Evolutionary conservation across 2,329 filamentous ascomycete genomes (phyloP).

Genomic region (Metarhizium anisopliae): DNA sequence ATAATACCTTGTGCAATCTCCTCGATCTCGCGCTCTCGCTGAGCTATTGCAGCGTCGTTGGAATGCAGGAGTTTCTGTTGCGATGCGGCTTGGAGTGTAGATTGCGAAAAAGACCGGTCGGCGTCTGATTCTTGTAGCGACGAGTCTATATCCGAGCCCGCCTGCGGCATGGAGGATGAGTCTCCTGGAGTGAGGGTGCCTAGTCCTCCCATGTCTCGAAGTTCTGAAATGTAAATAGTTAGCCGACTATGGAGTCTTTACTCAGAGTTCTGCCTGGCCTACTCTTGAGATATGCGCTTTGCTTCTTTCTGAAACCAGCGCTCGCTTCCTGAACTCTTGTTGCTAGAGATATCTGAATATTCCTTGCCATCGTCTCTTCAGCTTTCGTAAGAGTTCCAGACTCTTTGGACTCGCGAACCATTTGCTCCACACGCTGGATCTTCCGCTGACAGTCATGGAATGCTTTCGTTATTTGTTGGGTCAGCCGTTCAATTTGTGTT

Average conservation of each 20-base stretch:
- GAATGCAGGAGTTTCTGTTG: conserved; percentile 59
- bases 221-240: conserved; percentile 40
- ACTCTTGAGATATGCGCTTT: conserved; percentile 95
- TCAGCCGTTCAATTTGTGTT: conserved; percentile 79
- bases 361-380: conserved; percentile 92
- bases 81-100: conserved; percentile 71
- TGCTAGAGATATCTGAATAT: conserved; percentile 88
- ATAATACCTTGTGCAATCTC: conserved; percentile 98
- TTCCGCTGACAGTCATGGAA: conserved; percentile 87
- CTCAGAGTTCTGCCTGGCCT: conserved; percentile 14
- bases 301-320: conserved; percentile 90
- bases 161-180: conserved; percentile 41
- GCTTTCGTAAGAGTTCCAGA: conserved; percentile 65
- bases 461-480: conserved; percentile 76
- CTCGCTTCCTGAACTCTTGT: conserved; percentile 85
- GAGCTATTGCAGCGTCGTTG: conserved; percentile 77
- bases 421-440: conserved; percentile 78
- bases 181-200: conserved; percentile 41
- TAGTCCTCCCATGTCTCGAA: conserved; percentile 60
- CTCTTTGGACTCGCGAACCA: conserved; percentile 73
- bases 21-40: conserved; percentile 93
- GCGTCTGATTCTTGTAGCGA: conserved; percentile 89
- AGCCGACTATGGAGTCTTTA: neutral
- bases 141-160: conserved; percentile 63
- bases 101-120: conserved; percentile 86